Base-by-base conservation (phyloP, 768 basidiomycete species). In the Sarcodon sp. region DNA sequence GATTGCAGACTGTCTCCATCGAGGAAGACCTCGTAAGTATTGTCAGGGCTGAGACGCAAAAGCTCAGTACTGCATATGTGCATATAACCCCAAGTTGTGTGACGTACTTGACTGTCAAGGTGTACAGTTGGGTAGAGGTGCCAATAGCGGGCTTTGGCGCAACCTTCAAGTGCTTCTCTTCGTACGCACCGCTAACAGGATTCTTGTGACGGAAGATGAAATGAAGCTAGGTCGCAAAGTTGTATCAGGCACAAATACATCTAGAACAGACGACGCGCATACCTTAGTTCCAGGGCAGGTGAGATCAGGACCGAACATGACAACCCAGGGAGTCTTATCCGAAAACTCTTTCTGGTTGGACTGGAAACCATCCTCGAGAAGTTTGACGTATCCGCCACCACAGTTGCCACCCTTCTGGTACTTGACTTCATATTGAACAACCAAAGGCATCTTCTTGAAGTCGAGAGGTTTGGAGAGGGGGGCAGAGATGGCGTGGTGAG, bases 391-490 rank as follows among this genome's bases (percentile, higher is more conserved):
- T 35, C 96, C 96, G 71, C 96, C 96, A 66, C 96, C 96, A 59
- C 96, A 98, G 68, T 96, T 96, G 44, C 96, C 89, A 38, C 94
- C 93, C 68, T 97, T 92, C 73, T 99, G 93, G 66, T 96, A 92
- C 70, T 98, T 94, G 70, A 96, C 96, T 64, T 99, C 96, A 59
- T 99, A 99, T 63, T 96, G 92, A 15, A 98, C 84, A 54, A 98
- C 92, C 41, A 98, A 73, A 39, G 93, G 86, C 66, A 93, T 75
- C 49, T 77, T 68, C 57, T 73, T 75, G 69, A 93, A 88, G 71
- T 85, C 80, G 59, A 97, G 70, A 47, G 88, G 75, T 49, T 73
- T 62, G 11, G 66, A 57, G 67, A 99, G 92, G 10, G 92, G 85
- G 1, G 93, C 90, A 51, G 94, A 97, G 65, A 99, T 97, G 62